These are phyloP conservation scores for Begonia peltatifolia DNA, from an alignment of 306 rosid species.

Conservation along the genomic window DNA sequence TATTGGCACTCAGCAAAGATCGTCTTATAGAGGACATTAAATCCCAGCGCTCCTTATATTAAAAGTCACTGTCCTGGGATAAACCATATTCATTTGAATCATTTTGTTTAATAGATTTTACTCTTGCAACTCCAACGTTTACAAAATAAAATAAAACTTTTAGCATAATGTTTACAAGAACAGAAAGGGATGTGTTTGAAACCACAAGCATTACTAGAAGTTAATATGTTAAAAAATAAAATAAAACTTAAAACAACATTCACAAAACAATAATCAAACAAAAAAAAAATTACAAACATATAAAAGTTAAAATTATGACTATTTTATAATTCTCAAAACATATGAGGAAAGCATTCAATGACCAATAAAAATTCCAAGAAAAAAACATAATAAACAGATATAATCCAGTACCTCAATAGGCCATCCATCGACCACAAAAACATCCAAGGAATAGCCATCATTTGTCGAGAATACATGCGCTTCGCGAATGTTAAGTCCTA, in stretches of 20 bases:
- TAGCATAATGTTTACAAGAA: background rate
- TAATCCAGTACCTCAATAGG: conserved; percentile 29
- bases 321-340: too few relatives aligned
- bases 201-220: too few relatives aligned
- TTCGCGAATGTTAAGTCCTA: conserved; percentile 55
- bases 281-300: too few relatives aligned
- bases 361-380: conserved; percentile 2
- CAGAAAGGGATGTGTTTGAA: too few relatives aligned
- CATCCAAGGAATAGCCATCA: conserved; percentile 42
- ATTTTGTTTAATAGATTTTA: conserved; percentile 10
- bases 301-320: too few relatives aligned
- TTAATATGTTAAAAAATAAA: too few relatives aligned
- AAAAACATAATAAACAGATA: conserved; percentile 2
- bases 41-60: conserved; percentile 39
- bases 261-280: too few relatives aligned
- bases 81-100: conserved; percentile 15
- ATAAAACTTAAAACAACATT: too few relatives aligned
- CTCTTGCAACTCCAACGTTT: conserved; percentile 1
- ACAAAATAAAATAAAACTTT: conserved; percentile 3
- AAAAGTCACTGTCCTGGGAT: conserved; percentile 22
- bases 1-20: conserved; percentile 50
- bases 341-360: background rate
- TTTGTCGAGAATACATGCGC: conserved; percentile 58
- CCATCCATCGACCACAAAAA: conserved; percentile 70
- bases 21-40: conserved; percentile 48